Conservation (phyloP, 805 yeast genomes). For the Lipomyces anomalus region DNA sequence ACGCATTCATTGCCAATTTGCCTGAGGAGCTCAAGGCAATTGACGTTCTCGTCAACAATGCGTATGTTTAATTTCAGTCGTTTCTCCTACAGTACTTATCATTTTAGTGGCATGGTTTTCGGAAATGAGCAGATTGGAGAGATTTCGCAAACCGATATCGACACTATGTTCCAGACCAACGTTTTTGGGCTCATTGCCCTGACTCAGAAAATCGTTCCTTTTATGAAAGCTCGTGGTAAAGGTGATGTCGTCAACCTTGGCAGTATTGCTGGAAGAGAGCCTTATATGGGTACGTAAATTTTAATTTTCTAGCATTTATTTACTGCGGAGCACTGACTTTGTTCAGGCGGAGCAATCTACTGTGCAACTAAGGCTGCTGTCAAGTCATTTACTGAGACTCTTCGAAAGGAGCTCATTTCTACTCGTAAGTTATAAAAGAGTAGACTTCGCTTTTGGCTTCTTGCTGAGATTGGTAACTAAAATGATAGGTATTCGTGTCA, state of each 20-base stretch:
- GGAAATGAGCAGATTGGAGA: slow-evolving; percentile 75
- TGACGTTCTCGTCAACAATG: slow-evolving; percentile 61
- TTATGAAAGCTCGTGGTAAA: slow-evolving; percentile 61
- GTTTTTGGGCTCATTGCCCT: slow-evolving; percentile 78
- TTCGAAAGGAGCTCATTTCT: slow-evolving; percentile 67
- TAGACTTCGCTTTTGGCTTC: not conserved
- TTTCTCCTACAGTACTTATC: not conserved
- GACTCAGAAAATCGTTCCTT: slow-evolving; percentile 72
- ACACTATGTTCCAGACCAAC: slow-evolving; percentile 76
- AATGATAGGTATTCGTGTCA: slow-evolving; percentile 45
- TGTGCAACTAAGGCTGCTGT: slow-evolving; percentile 65
- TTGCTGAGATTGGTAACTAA: not conserved
- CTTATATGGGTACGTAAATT: slow-evolving; percentile 36
- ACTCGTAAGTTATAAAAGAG: slow-evolving; percentile 43
- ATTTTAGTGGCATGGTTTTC: slow-evolving; percentile 48
- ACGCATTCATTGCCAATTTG: slow-evolving; percentile 46
- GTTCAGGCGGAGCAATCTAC: slow-evolving; percentile 55
- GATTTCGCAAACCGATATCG: slow-evolving; percentile 57
- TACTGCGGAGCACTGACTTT: not conserved
- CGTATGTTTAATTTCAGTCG: slow-evolving; percentile 31
- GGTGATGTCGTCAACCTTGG: slow-evolving; percentile 61
- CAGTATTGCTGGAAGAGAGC: slow-evolving; percentile 65
- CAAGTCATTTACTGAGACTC: slow-evolving; percentile 49
- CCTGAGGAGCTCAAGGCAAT: slow-evolving; percentile 52
- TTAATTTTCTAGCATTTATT: not conserved